These are phyloP conservation scores for Mortierella sp. DNA, from an alignment of 371 early-diverging fungal species.

Conservation along the genomic window DNA sequence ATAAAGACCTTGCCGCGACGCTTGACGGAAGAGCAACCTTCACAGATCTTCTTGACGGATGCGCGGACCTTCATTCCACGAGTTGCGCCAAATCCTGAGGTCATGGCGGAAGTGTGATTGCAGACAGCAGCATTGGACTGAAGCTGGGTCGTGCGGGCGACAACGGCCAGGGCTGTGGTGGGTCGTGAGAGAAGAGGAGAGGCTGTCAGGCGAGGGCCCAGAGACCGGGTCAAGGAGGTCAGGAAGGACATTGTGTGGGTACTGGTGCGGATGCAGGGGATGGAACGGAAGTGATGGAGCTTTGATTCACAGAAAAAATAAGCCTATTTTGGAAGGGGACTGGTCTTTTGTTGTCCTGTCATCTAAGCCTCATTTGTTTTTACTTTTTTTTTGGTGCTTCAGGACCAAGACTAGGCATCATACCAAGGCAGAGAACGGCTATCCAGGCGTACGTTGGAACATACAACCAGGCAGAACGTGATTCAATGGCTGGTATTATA, in stretches of 20 bases:
- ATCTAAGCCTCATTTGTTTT: no score
- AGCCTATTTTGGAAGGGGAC: no score
- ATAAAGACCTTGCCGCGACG: constrained; percentile 72
- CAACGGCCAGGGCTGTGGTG: constrained; percentile 16
- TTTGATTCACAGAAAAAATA: no score
- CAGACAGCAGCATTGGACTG: constrained; percentile 15
- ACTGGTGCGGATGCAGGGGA: not conserved
- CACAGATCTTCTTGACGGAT: constrained; percentile 86
- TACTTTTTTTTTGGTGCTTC: no score
- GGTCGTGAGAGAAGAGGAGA: constrained; percentile 18
- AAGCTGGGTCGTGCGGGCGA: constrained; percentile 22
- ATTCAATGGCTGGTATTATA: no score
- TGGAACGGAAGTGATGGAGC: not conserved
- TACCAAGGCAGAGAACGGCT: no score
- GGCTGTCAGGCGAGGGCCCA: constrained; percentile 30
- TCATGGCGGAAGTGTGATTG: constrained; percentile 32
- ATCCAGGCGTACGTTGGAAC: no score
- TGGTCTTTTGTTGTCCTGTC: no score
- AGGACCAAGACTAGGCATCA: no score
- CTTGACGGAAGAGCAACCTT: constrained; percentile 76
- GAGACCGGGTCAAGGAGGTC: constrained; percentile 30
- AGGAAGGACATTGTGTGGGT: constrained; percentile 21
- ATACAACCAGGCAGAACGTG: no score
- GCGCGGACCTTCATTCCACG: constrained; percentile 89
- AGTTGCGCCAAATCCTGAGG: constrained; percentile 55